Base-by-base conservation (phyloP, 768 basidiomycete species). In the Xanthoconium stramineum region DNA sequence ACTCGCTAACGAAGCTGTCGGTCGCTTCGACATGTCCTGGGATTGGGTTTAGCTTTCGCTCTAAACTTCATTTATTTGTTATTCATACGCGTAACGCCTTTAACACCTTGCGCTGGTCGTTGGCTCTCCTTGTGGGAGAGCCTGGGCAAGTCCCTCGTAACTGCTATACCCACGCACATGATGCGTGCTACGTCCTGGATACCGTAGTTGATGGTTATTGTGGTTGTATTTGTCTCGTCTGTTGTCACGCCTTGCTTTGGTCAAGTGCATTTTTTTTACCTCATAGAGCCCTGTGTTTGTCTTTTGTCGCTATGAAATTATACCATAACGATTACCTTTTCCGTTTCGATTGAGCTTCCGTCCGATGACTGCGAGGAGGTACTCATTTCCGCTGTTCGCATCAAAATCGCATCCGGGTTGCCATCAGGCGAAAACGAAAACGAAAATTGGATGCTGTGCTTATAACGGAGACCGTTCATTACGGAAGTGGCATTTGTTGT, bases 11-110 rank as follows among this genome's bases (percentile, higher is more conserved):
- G 43, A 49, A 14, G 47, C 63, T 36, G 40, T 78, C 11, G 89
- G 89, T 13, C 84, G 86, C 57, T 66, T 90, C 59, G 66, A 62
- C 47, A 67, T 88, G 30, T 65, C 59, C 9, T 89, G 89, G 47
- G 86, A 28, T 39, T 17, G 86, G 79, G 78, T 19, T 59, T 33
- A 0, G 4, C 28, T 15, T 6, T 29, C 38, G 14, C 17, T 2
- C 2, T 48, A 29, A n/a, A 39, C 12, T 30, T 54, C 56, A 58
- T 52, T 68, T 69, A 68, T 61, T 63, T 50, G 33, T 32, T 72
- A 70, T 70, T 66, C 65, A 53, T 65, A 53, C 55, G 29, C 17
- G 58, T 57, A 52, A 60, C 50, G 36, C 47, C n/a, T 53, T 58
- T 53, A 58, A 20, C 44, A 28, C 17, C 37, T 43, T 45, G 15